A percentile compares a stretch with the other conserved stretches of the same genome.
phyloP scores from a whole-genome alignment of 2,329 filamentous ascomycete genomes.

The Penicillium sp. region DNA sequence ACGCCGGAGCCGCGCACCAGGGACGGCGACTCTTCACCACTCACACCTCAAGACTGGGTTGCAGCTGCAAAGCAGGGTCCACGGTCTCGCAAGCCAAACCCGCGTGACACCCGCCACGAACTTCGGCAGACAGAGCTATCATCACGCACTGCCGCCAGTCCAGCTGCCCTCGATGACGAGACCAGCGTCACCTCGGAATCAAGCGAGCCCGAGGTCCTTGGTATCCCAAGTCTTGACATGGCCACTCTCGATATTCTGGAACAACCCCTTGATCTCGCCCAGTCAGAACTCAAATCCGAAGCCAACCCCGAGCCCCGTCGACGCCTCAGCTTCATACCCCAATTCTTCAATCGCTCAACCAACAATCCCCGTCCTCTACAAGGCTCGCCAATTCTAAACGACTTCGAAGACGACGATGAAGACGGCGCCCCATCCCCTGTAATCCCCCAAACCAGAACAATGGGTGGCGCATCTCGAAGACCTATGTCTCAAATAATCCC shows the following conservation, averaged over 20 bases:
- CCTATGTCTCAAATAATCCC: constrained; percentile 16
- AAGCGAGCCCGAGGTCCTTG: constrained; percentile 25
- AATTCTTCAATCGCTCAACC: constrained; percentile 34
- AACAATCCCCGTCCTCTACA: constrained; percentile 25
- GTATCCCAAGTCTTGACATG: constrained; percentile 33
- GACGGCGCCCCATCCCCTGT: constrained; percentile 37
- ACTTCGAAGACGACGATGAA: constrained; percentile 26
- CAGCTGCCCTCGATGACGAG: constrained; percentile 27
- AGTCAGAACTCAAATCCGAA: constrained; percentile 17
- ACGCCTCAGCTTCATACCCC: constrained; percentile 37
- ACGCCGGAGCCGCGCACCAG: constrained; percentile 11
- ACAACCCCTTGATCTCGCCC: constrained; percentile 12
- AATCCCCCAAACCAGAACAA: constrained; percentile 30
- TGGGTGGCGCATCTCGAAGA: constrained; percentile 11
- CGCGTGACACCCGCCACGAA: constrained; percentile 6
- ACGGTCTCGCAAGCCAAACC: constrained; percentile 17
- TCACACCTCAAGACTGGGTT: constrained; percentile 45
- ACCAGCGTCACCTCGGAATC: constrained; percentile 28
- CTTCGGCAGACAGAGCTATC: constrained; percentile 1
- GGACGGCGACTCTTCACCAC: constrained; percentile 24
- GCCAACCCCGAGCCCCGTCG: constrained; percentile 27
- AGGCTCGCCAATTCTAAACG: constrained; percentile 23
- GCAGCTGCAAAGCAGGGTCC: constrained; percentile 37
- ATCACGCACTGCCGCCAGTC: constrained; percentile 15
- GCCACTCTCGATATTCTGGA: constrained; percentile 30